Percentiles rank a stretch among this genome's conserved stretches.
Evolutionary conservation across 129 eudicot species (phyloP).

Genomic region (Helianthus annuus): DNA sequence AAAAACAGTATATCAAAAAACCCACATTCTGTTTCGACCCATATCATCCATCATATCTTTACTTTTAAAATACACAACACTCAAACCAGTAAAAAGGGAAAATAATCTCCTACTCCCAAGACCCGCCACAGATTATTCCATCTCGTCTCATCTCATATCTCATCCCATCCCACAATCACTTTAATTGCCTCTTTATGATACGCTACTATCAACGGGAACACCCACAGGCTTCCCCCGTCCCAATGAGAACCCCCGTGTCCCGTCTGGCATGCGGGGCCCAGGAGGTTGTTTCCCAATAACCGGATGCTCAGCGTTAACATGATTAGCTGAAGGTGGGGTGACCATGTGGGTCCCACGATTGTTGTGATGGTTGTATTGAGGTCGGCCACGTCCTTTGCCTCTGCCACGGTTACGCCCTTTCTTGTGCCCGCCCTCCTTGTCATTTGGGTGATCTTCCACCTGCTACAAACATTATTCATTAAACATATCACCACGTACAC

Average conservation of each 20-base stretch:
- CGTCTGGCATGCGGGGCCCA: conserved; percentile 99
- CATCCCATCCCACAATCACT: conserved; percentile 2
- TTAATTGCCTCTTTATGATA: conserved; percentile 21
- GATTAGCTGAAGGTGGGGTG: conserved; percentile 36
- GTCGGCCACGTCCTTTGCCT: conserved; percentile 78
- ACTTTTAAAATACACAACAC: conserved; percentile 39
- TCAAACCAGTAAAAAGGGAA: conserved; percentile 2
- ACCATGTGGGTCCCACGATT: conserved; percentile 51
- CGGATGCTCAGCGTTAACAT: conserved; percentile 39
- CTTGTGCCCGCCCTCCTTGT: conserved; percentile 58
- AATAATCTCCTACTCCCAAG: conserved; percentile 21
- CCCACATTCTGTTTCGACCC: conserved; percentile 26
- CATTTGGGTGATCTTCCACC: conserved; percentile 62
- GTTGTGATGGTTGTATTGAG: conserved; percentile 48
- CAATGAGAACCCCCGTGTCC: conserved; percentile 91
- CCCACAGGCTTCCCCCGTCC: conserved; percentile 80
- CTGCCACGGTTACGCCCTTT: conserved; percentile 55
- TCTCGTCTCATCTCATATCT: conserved; percentile 16
- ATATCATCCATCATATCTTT: conserved; percentile 20
- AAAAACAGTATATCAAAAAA: conserved; percentile 15
- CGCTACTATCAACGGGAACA: conserved; percentile 16
- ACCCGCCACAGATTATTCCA: conserved; percentile 23
- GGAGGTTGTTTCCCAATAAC: conserved; percentile 54
- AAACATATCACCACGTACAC: neutral
- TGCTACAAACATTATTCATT: conserved; percentile 29